phyloP scores from a whole-genome alignment of 176 grass and related monocot genomes.

The Musa beccarii region DNA sequence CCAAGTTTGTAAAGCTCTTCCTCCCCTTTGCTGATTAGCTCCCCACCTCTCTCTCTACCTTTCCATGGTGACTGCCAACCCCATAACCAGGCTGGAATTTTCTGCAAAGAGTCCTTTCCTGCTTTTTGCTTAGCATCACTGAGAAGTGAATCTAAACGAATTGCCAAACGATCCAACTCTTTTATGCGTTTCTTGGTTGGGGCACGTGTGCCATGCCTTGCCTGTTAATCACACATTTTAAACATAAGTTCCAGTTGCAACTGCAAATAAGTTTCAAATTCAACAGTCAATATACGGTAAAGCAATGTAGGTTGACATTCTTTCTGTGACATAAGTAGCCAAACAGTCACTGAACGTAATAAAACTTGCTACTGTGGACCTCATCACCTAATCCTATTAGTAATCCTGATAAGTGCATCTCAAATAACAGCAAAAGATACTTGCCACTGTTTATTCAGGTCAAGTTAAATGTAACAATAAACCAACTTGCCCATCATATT shows the following conservation, averaged over 20 bases:
- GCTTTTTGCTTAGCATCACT: conserved; percentile 35
- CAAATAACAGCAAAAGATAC: background rate
- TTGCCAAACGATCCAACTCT: conserved; percentile 61
- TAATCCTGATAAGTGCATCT: background rate
- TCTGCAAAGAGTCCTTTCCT: conserved; percentile 29
- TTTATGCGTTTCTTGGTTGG: conserved; percentile 83
- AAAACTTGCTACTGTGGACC: background rate
- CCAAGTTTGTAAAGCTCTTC: conserved; percentile 68
- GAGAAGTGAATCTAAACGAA: conserved; percentile 40
- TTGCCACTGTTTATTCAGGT: background rate
- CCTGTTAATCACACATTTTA: conserved; percentile 25
- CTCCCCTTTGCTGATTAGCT: conserved; percentile 70
- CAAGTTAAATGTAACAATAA: background rate
- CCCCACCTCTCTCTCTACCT: conserved; percentile 63
- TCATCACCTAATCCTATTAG: background rate
- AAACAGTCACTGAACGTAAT: too few relatives aligned
- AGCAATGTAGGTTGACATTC: too few relatives aligned
- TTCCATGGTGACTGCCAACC: conserved; percentile 89
- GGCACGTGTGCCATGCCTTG: conserved; percentile 82
- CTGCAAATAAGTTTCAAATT: background rate
- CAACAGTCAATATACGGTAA: too few relatives aligned
- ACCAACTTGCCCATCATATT: conserved; percentile 14
- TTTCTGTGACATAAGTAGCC: too few relatives aligned
- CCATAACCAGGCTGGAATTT: conserved; percentile 58
- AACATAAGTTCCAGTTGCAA: background rate